Percentiles rank a stretch among this genome's conserved stretches.
phyloP scores from a whole-genome alignment of 257 asterid species.

The Solanum pinnatisectum region DNA sequence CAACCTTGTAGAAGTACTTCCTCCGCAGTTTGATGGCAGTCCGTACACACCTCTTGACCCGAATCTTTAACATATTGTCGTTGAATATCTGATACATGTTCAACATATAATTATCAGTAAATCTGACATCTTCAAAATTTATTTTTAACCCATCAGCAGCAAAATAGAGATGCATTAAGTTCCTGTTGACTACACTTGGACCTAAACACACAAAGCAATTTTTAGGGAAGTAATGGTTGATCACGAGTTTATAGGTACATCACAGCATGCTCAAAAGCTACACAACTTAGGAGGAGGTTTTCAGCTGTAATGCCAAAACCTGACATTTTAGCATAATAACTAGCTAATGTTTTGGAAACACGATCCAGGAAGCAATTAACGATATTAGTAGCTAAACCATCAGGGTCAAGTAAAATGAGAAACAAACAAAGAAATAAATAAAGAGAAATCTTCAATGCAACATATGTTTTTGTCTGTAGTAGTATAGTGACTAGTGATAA shows the following conservation, averaged over 20 bases:
- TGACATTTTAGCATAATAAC: neutral
- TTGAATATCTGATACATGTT: slow-evolving; percentile 67
- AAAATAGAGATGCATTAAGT: neutral
- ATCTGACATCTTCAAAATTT: neutral
- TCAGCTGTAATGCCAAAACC: neutral
- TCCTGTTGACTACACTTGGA: neutral
- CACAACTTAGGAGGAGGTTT: neutral
- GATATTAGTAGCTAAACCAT: neutral
- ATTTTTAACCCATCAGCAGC: neutral
- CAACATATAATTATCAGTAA: neutral
- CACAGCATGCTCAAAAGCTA: neutral
- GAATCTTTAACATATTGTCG: slow-evolving; percentile 72
- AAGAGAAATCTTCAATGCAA: neutral
- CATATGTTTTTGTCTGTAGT: neutral
- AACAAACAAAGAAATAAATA: neutral
- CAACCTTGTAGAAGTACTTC: slow-evolving; percentile 80
- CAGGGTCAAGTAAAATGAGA: neutral
- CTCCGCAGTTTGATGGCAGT: slow-evolving; percentile 88
- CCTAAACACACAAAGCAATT: neutral
- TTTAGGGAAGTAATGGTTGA: neutral
- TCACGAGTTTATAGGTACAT: neutral
- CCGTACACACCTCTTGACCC: slow-evolving; percentile 78
- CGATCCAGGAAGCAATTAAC: neutral
- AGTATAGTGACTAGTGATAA: neutral
- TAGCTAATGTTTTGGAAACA: neutral